These are phyloP conservation scores for Haplosporangium sp. DNA, from an alignment of 371 early-diverging fungal species.

Conservation along the genomic window DNA sequence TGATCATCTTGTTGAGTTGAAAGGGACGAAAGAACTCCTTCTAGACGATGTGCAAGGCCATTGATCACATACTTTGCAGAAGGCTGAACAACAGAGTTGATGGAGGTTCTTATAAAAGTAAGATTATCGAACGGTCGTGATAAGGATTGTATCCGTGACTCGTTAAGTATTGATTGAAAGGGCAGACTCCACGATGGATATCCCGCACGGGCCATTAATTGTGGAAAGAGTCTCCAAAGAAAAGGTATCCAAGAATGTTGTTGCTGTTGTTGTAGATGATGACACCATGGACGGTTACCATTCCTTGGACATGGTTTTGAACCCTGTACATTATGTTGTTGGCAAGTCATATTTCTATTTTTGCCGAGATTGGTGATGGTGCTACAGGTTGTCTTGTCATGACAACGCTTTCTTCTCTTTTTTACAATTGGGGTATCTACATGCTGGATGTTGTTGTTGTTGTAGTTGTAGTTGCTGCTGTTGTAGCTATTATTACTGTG, in stretches of 20 bases:
- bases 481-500: not conserved
- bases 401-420: conserved; percentile 27
- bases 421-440: not conserved
- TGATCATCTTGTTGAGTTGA: not conserved
- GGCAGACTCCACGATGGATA: not conserved
- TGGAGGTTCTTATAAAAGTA: conserved; percentile 1
- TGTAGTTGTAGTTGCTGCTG: not conserved
- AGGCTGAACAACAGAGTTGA: conserved; percentile 1
- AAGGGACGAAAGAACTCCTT: not conserved
- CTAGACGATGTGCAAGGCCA: conserved; percentile 4
- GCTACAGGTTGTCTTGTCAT: not conserved
- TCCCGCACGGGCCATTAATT: not conserved
- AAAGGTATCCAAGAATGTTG: conserved; percentile 11
- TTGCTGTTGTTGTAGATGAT: conserved; percentile 23
- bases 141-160: not conserved
- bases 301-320: conserved; percentile 34
- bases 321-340: conserved; percentile 4
- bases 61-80: conserved; percentile 5
- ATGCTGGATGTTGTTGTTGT: not conserved
- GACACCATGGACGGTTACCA: conserved; percentile 39
- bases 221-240: conserved; percentile 25
- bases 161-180: not conserved
- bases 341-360: not conserved
- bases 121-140: conserved; percentile 3
- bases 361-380: not conserved